phyloP scores from a whole-genome alignment of 2,329 filamentous ascomycete species.

The Penicillium verrucosum region DNA sequence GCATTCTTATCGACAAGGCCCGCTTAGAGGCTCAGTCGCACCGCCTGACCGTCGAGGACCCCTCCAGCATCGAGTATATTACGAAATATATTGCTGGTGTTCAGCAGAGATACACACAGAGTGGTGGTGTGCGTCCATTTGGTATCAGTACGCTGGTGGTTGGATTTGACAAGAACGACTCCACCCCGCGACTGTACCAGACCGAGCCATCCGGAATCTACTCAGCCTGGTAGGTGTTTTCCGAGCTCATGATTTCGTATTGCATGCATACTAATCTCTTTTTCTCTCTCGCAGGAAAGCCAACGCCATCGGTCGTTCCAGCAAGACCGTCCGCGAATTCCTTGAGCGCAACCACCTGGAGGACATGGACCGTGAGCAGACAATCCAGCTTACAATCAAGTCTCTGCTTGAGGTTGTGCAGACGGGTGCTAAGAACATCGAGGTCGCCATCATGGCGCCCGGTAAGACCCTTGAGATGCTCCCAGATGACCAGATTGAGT shows the following conservation, averaged over 20 bases:
- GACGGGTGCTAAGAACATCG: slow-evolving; percentile 98
- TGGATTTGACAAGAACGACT: slow-evolving; percentile 93
- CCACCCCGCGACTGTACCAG: slow-evolving; percentile 87
- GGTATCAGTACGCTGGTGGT: slow-evolving; percentile 97
- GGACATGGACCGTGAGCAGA: slow-evolving; percentile 92
- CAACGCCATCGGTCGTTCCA: slow-evolving; percentile 95
- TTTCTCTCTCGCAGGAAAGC: slow-evolving; percentile 70
- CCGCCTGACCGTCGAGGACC: slow-evolving; percentile 93
- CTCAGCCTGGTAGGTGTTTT: slow-evolving; percentile 77
- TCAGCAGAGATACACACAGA: slow-evolving; percentile 98
- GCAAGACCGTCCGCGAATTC: slow-evolving; percentile 98
- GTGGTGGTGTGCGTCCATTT: slow-evolving; percentile 96
- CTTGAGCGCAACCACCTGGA: slow-evolving; percentile 98
- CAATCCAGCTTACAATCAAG: slow-evolving; percentile 96
- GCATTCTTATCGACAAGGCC: slow-evolving; percentile 97
- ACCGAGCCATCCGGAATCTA: slow-evolving; percentile 99
- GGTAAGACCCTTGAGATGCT: slow-evolving; percentile 90
- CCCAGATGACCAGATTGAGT: slow-evolving; percentile 91
- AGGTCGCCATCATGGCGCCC: slow-evolving; percentile 96
- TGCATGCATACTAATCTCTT: slow-evolving; percentile 16
- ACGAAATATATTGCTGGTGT: slow-evolving; percentile 98
- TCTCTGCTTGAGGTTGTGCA: slow-evolving; percentile 96
- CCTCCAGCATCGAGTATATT: slow-evolving; percentile 97
- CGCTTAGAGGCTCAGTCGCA: slow-evolving; percentile 96
- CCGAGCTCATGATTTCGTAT: neutral